Evolutionary conservation across 805 yeast species (phyloP).

Genomic region (Candida schatavii): DNA sequence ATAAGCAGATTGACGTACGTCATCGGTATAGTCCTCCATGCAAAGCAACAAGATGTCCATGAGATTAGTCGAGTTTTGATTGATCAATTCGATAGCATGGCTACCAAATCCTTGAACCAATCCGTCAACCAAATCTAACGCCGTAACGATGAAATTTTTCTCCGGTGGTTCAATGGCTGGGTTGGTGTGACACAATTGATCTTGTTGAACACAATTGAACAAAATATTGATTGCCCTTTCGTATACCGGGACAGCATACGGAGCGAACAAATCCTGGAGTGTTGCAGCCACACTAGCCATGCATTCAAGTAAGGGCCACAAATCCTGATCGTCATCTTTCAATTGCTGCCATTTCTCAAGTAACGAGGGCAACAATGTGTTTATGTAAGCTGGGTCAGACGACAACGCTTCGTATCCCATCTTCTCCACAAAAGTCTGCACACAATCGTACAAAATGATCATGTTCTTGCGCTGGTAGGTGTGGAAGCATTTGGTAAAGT

Average conservation of each 20-base stretch:
- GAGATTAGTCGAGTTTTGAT: constrained; percentile 35
- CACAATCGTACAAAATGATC: constrained; percentile 81
- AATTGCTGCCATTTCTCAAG: constrained; percentile 76
- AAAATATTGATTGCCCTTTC: constrained; percentile 72
- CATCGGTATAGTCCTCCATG: constrained; percentile 71
- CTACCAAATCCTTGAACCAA: constrained; percentile 82
- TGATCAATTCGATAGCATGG: constrained; percentile 56
- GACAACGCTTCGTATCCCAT: constrained; percentile 55
- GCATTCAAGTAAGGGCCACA: constrained; percentile 93
- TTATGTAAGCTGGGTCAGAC: constrained; percentile 55
- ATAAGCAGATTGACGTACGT: constrained; percentile 90
- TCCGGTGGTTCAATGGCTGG: constrained; percentile 77
- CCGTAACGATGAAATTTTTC: constrained; percentile 84
- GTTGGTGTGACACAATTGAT: constrained; percentile 59
- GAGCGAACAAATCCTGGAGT: constrained; percentile 79
- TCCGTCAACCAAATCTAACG: constrained; percentile 89
- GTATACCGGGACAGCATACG: constrained; percentile 85
- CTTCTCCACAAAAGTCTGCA: constrained; percentile 83
- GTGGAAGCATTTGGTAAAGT: constrained; percentile 69
- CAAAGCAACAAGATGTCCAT: constrained; percentile 65
- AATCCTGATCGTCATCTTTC: constrained; percentile 73
- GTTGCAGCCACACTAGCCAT: constrained; percentile 89
- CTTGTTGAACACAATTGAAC: constrained; percentile 62
- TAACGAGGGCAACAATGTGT: constrained; percentile 73
- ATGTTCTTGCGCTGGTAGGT: constrained; percentile 80